Evolutionary conservation across 2,329 filamentous ascomycete genomes (phyloP).

Genomic region (Coniochaeta sp.): DNA sequence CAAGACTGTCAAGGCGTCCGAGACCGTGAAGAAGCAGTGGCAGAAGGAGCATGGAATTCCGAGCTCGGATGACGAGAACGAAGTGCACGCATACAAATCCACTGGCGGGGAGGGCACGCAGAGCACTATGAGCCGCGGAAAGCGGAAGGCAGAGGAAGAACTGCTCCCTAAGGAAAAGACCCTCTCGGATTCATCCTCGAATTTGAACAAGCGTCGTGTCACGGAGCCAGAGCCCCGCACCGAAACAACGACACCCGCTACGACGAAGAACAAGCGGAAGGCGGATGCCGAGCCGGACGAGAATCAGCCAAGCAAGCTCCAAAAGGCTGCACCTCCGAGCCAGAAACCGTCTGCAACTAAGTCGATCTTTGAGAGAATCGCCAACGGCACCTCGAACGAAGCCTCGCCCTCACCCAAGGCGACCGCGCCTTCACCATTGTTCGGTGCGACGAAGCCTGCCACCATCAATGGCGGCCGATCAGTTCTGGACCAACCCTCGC

Average conservation of each 20-base stretch:
- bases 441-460: slow-evolving; percentile 22
- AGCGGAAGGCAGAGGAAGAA: slow-evolving; percentile 52
- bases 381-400: slow-evolving; percentile 38
- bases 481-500: slow-evolving; percentile 26
- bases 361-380: slow-evolving; percentile 49
- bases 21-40: slow-evolving; percentile 51
- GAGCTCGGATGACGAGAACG: slow-evolving; percentile 36
- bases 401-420: slow-evolving; percentile 11
- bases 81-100: slow-evolving; percentile 22
- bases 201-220: slow-evolving; percentile 43
- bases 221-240: slow-evolving; percentile 29
- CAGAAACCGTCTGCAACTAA: slow-evolving; percentile 43
- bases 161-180: slow-evolving; percentile 28
- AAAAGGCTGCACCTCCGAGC: slow-evolving; percentile 28
- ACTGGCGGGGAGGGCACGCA: slow-evolving; percentile 20
- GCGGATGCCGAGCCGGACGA: slow-evolving; percentile 36
- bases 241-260: slow-evolving; percentile 20
- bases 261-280: slow-evolving; percentile 47
- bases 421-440: slow-evolving; percentile 23
- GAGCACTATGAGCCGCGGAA: slow-evolving; percentile 20
- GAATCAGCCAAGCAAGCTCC: slow-evolving; percentile 41
- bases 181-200: slow-evolving; percentile 24
- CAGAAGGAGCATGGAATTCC: slow-evolving; percentile 48
- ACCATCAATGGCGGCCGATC: slow-evolving; percentile 33
- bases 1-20: slow-evolving; percentile 53